Evolutionary conservation across 1,284 basidiomycete genomes (phyloP), one percentile per base, ranked within the genome.

Genomic region (Pseudozyma sp.): DNA sequence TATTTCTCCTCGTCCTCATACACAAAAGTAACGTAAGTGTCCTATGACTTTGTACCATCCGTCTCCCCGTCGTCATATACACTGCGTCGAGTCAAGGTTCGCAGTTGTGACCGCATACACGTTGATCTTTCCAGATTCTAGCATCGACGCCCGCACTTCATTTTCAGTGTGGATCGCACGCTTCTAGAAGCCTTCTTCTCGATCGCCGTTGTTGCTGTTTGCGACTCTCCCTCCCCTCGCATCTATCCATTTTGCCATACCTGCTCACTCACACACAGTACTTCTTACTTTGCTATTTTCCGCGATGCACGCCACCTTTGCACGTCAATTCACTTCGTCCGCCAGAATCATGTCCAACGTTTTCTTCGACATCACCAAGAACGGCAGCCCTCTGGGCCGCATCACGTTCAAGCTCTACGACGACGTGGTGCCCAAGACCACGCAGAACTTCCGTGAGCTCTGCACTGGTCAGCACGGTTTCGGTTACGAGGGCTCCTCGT

Each of bases 401-500:
- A 70, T 84, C 64, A 71, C 69, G 44, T 68, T 83, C 48, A 80
- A 81, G 54, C 74, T 84, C 39, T 84, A 82, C 68, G 81, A 80
- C 35, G 75, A 80, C 47, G 77, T 73, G 5, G 81, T 79, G 9
- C 84, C 84, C 64, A 83, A 80, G 67, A 85, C 84, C 5, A 66
- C 76, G 33, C 65, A 73, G 48, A 84, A 84, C 78, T 84, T 84
- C 74, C 78, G 81, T 48, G 70, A 71, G 55, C 79, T 84, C 39
- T 77, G 75, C 57, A 76, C 75, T 52, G 79, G 80, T 46, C 88
- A 90, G 80, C 90, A 89, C 79, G 93, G 92, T 86, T 89, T 88
- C 72, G 90, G 90, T 17, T 92, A 91, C 88, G 87, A 90, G 86
- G 90, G 90, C 63, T 90, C 89, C 49, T 87, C 86, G 67, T 91